A percentile compares a stretch with the other conserved stretches of the same genome.
phyloP scores from a whole-genome alignment of 108 stramenopile genomes.

The Nitzschia putrida region DNA sequence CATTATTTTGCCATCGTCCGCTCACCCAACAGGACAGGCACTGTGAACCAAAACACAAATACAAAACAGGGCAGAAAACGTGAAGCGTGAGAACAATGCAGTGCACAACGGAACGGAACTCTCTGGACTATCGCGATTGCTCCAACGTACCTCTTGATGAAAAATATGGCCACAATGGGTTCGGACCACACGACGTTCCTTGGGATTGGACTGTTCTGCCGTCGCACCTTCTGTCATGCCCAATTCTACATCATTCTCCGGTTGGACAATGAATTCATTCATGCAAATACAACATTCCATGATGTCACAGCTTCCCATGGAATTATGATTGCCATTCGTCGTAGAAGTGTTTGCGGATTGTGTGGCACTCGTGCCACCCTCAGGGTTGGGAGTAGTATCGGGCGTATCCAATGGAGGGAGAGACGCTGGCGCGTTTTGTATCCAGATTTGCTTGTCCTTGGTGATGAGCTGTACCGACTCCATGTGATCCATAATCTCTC shows the following conservation, averaged over 20 bases:
- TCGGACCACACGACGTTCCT: conserved; percentile 42
- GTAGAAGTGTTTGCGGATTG: background rate
- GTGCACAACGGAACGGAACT: background rate
- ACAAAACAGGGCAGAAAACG: too few relatives aligned
- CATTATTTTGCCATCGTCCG: conserved; percentile 51
- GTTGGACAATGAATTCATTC: conserved; percentile 49
- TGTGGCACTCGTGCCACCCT: conserved; percentile 9
- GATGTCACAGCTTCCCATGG: conserved; percentile 4
- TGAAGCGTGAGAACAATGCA: too few relatives aligned
- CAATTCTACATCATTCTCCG: conserved; percentile 9
- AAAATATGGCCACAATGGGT: conserved; percentile 64
- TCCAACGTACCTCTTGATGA: conserved; percentile 32
- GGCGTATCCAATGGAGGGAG: background rate
- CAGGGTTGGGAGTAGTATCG: background rate
- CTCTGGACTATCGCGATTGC: too few relatives aligned
- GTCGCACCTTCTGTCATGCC: conserved; percentile 1
- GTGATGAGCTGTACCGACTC: conserved; percentile 49
- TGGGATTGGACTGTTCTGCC: background rate
- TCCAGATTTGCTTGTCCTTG: conserved; percentile 4
- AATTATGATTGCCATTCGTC: background rate
- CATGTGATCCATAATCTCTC: conserved; percentile 52
- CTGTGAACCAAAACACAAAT: too few relatives aligned
- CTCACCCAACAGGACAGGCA: conserved; percentile 64
- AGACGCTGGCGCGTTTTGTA: too few relatives aligned
- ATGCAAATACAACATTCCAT: conserved; percentile 80